Evolutionary conservation across 345 rosid species (phyloP), one percentile per base, ranked within the genome.

Genomic region (Pugionium dolabratum): DNA sequence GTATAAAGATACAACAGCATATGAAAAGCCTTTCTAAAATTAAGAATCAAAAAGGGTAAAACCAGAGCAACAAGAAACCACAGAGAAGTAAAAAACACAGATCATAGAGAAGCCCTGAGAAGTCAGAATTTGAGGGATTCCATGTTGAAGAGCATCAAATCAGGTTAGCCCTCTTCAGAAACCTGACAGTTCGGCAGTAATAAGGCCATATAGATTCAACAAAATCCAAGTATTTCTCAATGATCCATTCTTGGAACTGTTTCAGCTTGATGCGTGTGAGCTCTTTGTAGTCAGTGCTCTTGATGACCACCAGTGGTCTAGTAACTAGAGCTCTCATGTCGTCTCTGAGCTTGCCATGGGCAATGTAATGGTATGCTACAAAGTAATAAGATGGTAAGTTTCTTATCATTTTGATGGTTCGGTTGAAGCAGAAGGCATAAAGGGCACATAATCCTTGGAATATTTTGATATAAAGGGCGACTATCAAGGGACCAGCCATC

Each of bases 161-260:
- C 58, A 93, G 76, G 76, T 89, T 86, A 62, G 96, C 96, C 82
- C 85, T 93, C 81, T 93, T 93, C 28, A 93, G 80, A 76, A 90
- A 93, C 75, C 98, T 82, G 80, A 93, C 83, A 40, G 97, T 86
- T 78, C 94, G 80, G 78, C 98, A 93, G 77, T 93, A 90, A 75
- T 76, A 79, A n/a, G 97, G 97, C 97, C 98, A 92, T 75, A 92
- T 69, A 32, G 89, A 86, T 67, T 93, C 97, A 64, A 93, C 79
- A 63, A 62, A 90, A 68, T 87, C 97, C 79, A 93, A 60, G 76
- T 86, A 83, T 73, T 59, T 80, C 79, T 93, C 98, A 75, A 63
- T 25, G 70, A 82, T 7, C 94, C 90, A 85, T 32, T 54, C 89
- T 80, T 73, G 75, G 36, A 89, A 55, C 72, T 71, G 84, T 79